These are phyloP conservation scores for Corchorus capsularis DNA, from an alignment of 345 rosid genomes.

Conservation along the genomic window DNA sequence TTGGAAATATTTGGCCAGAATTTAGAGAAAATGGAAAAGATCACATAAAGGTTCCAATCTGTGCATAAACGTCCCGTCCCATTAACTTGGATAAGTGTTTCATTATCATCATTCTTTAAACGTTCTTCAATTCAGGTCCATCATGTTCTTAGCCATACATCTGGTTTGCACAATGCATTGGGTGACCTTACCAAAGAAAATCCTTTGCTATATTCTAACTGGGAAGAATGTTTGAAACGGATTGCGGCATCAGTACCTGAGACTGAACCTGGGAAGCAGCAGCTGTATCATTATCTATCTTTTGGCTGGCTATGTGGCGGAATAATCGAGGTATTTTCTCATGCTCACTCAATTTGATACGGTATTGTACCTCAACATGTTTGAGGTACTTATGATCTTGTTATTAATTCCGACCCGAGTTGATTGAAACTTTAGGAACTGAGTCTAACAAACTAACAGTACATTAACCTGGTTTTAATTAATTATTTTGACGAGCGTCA, in stretches of 20 bases:
- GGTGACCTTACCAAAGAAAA: conserved; percentile 53
- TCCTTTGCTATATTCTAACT: conserved; percentile 63
- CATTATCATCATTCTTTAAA: conserved; percentile 16
- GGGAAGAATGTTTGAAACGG: conserved; percentile 81
- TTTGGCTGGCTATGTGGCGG: conserved; percentile 98
- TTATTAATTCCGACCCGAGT: conserved; percentile 1
- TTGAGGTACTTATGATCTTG: not conserved
- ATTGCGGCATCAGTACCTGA: conserved; percentile 68
- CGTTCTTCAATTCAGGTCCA: conserved; percentile 56
- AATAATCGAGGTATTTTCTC: conserved; percentile 74
- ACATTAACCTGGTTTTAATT: conserved; percentile 7
- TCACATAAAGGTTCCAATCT: conserved; percentile 61
- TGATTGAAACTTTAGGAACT: not conserved
- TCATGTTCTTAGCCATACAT: conserved; percentile 95
- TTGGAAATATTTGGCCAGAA: conserved; percentile 84
- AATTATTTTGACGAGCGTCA: conserved; percentile 7
- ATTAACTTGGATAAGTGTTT: not conserved
- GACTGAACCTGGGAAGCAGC: conserved; percentile 79
- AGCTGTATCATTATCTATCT: conserved; percentile 79
- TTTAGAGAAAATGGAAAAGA: conserved; percentile 77
- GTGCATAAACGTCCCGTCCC: conserved; percentile 5
- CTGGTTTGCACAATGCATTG: conserved; percentile 88
- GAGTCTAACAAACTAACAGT: not conserved
- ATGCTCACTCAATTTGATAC: not conserved
- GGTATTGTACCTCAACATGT: not conserved